phyloP scores from a whole-genome alignment of 768 basidiomycete genomes.

The Macrolepiota fuliginosa region DNA sequence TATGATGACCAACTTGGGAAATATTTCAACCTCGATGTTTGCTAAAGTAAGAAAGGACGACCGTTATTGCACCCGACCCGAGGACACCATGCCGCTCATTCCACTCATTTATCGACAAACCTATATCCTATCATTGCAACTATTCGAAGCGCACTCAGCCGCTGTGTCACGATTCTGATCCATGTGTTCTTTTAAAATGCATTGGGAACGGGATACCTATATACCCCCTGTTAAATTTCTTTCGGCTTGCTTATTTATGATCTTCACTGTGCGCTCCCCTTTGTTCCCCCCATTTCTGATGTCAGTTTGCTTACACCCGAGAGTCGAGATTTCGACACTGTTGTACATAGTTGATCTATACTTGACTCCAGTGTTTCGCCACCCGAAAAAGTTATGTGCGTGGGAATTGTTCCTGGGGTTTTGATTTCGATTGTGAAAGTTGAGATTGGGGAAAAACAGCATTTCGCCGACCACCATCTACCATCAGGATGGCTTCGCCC shows the following conservation, averaged over 20 bases:
- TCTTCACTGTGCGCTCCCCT: background rate
- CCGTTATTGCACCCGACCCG: background rate
- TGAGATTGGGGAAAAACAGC: background rate
- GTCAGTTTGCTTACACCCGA: background rate
- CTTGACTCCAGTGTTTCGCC: background rate
- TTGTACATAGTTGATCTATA: slow-evolving; percentile 10
- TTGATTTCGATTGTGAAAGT: background rate
- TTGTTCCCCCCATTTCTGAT: background rate
- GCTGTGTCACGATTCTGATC: background rate
- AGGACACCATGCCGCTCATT: background rate
- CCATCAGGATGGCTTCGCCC: slow-evolving; percentile 18
- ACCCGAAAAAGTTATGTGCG: background rate
- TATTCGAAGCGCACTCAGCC: background rate
- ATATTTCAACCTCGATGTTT: slow-evolving; percentile 61
- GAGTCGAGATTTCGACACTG: background rate
- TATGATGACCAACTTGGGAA: slow-evolving; percentile 49
- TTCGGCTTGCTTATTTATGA: background rate
- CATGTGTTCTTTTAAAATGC: background rate
- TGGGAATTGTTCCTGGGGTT: slow-evolving; percentile 7
- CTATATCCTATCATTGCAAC: background rate
- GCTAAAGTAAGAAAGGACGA: background rate
- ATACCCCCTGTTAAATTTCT: background rate
- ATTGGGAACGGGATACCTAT: background rate
- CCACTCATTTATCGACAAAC: background rate
- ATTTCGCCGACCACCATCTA: background rate